Evolutionary conservation across 2,329 filamentous ascomycete species (phyloP), one percentile per base, ranked within the genome.

Genomic region (Fusarium agapanthi): DNA sequence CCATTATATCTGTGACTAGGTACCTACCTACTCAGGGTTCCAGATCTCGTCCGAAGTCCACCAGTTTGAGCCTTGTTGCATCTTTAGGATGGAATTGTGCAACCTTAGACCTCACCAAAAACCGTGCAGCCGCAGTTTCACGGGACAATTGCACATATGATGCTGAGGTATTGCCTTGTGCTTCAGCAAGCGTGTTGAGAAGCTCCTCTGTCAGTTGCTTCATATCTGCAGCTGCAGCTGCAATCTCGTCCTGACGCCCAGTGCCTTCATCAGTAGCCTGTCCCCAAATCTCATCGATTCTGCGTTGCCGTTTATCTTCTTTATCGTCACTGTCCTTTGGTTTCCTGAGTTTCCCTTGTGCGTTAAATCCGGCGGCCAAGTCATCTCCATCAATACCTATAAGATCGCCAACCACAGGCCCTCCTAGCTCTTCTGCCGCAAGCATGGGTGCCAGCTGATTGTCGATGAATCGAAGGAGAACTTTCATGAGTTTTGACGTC

Each of bases 391-490:
- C 82, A 28, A 93, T 77, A 80, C 92, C 89, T 77, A 92, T 86
- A 75, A 91, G 85, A 73, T 94, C 92, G 7, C 94, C 93, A 2
- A 95, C 93, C 16, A 95, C 91, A 0, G 94, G 94, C 0, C 94
- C 94, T 13, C 94, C 94, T 3, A 95, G 86, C 77, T 95, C 93
- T 82, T 97, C 94, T 2, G 93, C 93, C 12, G 93, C 94, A 47
- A 97, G 85, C 89, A 95, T 93, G 7, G 88, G 83, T 3, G 92
- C 92, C 3, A 97, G 86, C 44, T 89, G 87, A 47, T 89, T 84
- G 69, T 93, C 89, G 64, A 95, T 91, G 77, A 97, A 97, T 22
- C 83, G 84, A 71, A 91, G 88, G 61, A 97, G 86, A 0, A 88
- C 86, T 64, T 86, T 87, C 61, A 92, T 88, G 22, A 96, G 83